Conservation (phyloP, 306 rosid species). For the Ochetophila trinervis region DNA sequence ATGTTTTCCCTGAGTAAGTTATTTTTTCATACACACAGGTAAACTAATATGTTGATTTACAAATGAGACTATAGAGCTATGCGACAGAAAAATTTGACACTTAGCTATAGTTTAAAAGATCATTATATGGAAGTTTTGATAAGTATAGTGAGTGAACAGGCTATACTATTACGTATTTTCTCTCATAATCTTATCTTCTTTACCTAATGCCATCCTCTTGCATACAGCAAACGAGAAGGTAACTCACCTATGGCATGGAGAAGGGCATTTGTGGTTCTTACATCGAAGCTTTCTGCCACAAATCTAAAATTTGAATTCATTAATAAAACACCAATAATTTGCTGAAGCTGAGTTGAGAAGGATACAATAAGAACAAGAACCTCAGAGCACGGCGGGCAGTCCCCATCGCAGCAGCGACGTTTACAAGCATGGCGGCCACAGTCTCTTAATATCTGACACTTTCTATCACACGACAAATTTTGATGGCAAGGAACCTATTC, state of each 20-base stretch:
- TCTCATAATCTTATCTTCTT: not conserved
- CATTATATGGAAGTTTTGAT: not conserved
- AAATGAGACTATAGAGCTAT: not conserved
- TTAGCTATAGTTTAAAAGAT: not conserved
- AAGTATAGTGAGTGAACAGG: not conserved
- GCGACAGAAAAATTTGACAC: not conserved
- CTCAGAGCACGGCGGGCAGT: constrained; percentile 93
- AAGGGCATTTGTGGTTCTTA: constrained; percentile 90
- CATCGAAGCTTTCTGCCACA: constrained; percentile 90
- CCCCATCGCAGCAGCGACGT: constrained; percentile 95
- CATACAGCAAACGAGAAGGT: constrained; percentile 9
- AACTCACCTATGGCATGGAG: constrained; percentile 91
- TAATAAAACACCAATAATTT: constrained; percentile 19
- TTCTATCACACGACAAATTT: constrained; percentile 88
- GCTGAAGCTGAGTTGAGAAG: constrained; percentile 19
- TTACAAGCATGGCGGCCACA: constrained; percentile 88
- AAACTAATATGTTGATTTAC: not conserved
- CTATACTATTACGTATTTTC: not conserved
- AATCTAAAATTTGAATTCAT: constrained; percentile 46
- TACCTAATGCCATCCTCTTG: constrained; percentile 11
- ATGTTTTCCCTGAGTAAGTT: not conserved
- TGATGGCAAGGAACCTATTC: constrained; percentile 96
- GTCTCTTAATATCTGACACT: constrained; percentile 74
- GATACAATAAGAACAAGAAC: constrained; percentile 33
- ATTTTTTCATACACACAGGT: not conserved